Evolutionary conservation across 208 protist species (phyloP), one percentile per base, ranked within the genome.

Genomic region (Crithidia sp.): DNA sequence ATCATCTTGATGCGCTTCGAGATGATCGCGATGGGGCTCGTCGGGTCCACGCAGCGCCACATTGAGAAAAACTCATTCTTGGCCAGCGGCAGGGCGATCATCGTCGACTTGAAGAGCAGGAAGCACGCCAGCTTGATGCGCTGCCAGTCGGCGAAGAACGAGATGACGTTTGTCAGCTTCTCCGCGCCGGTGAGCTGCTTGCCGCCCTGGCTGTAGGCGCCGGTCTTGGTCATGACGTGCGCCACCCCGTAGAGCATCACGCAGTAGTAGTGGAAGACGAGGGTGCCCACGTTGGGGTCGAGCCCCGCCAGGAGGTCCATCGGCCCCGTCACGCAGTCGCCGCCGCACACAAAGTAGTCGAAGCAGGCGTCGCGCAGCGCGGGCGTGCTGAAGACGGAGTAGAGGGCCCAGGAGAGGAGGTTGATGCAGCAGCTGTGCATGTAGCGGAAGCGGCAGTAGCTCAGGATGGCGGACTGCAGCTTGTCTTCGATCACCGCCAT

Each of bases 351-450:
- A 70, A 98, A 95, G 85, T 98, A 98, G 77, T 96, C 92, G 52
- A 98, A 88, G 84, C 94, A 97, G 14, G 93, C 91, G 61, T 94
- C 73, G 19, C 93, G 84, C 19, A 98, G 82, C 13, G 80, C 61
- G 4, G 74, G 71, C 43, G 67, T 76, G 77, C 81, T 81, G 71
- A 98, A 98, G 19, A 98, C 94, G 39, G 59, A 72, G 75, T 98
- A 97, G 17, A 98, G 84, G 16, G 93, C 94, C 87, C 93, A 95
- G 0, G 94, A 95, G 9, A 98, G 88, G 37, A 97, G 83, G 79
- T 98, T 98, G 68, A 98, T 95, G 70, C 88, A 94, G 79, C 88
- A 86, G 75, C 84, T 91, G 81, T 97, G 77, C 43, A 68, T 57
- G 76, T 87, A 85, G 58, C 83, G 84, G 72, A 75, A 65, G 49